Evolutionary conservation across 2,329 filamentous ascomycete genomes (phyloP), one percentile per base, ranked within the genome.

Genomic region (Didymella sp.): DNA sequence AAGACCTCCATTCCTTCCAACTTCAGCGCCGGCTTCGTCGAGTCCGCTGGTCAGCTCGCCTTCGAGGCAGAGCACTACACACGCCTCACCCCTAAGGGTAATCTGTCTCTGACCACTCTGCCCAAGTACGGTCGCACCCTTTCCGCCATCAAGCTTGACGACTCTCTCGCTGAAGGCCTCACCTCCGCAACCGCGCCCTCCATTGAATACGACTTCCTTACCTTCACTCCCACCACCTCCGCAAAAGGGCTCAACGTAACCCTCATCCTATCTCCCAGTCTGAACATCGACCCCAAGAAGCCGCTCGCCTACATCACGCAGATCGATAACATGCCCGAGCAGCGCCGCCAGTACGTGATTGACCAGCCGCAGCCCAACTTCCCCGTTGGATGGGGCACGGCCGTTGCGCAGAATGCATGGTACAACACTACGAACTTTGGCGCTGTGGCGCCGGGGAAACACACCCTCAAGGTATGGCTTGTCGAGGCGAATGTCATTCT

Each of bases 331-430:
- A 64, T 67, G 31, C 61, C 67, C 1, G 71, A 74, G 3, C 66
- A 78, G 25, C 67, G 80, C 1, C 73, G 78, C 3, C 72, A 79
- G 42, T 80, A 77, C 22, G 76, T 81, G 3, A 77, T 76, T 7
- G 75, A 79, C 24, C 77, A 76, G 43, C 68, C 70, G 21, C 56
- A 80, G 76, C 57, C 77, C 68, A 58, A 73, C 30, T 74, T 75
- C 59, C 83, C 84, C 1, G 77, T 77, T 0, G 78, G 77, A 6
- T 86, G 83, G 83, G 70, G 76, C 6, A 64, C 67, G 9, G 81
- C 80, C 0, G 83, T 84, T 1, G 80, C 80, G 13, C 79, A 84
- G 48, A 76, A 78, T 25, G 80, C 80, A 7, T 85, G 83, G 83
- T 75, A 72, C 5, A 80, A 78, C 48, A 77, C 74, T 15, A 80